phyloP scores from a whole-genome alignment of 2,329 filamentous ascomycete species.

The Fusarium praegraminearum region DNA sequence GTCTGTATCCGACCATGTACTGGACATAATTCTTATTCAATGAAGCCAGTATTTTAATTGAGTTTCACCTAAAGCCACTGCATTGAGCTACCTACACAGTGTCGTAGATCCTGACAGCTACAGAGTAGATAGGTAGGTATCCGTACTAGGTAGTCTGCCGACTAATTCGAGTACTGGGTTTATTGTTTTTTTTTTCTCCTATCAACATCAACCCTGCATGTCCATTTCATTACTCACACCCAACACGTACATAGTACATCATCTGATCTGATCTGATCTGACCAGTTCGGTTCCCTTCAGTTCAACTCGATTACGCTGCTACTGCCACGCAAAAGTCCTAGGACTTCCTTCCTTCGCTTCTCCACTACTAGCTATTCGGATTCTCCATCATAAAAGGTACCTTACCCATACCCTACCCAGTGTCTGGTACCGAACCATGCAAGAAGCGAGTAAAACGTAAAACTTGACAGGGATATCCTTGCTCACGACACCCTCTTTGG shows the following conservation, averaged over 20 bases:
- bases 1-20: conserved; percentile 19
- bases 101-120: conserved; percentile 5
- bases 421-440: conserved; percentile 38
- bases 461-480: conserved; percentile 30
- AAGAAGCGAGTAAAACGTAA: conserved; percentile 39
- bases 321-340: conserved; percentile 24
- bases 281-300: background rate
- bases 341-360: background rate
- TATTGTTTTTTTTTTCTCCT: background rate
- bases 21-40: conserved; percentile 3
- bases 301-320: conserved; percentile 7
- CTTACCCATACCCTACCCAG: conserved; percentile 21
- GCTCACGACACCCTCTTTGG: conserved; percentile 9
- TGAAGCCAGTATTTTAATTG: conserved; percentile 18
- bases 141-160: background rate
- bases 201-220: background rate
- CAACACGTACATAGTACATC: background rate
- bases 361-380: conserved; percentile 13
- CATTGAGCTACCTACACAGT: background rate
- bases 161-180: background rate
- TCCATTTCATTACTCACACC: conserved; percentile 2
- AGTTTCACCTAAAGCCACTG: conserved; percentile 14
- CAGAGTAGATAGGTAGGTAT: no score
- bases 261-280: conserved; percentile 13
- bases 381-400: conserved; percentile 35